phyloP scores from a whole-genome alignment of 768 basidiomycete genomes.

The Mycena alexandri region DNA sequence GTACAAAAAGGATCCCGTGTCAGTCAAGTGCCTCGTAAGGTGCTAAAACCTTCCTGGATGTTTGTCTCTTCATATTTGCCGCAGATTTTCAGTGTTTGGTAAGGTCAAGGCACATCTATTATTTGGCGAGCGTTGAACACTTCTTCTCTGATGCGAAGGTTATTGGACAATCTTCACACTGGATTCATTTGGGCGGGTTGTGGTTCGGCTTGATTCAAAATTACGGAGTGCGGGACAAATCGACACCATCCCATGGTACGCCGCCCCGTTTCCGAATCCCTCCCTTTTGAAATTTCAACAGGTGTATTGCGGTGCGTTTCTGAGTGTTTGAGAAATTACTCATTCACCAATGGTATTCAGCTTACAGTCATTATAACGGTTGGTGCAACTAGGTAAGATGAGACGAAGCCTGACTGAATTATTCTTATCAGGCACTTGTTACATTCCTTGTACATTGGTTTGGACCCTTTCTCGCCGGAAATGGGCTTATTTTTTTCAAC shows the following conservation, averaged over 20 bases:
- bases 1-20: slow-evolving; percentile 21
- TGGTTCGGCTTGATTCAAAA: slow-evolving; percentile 49
- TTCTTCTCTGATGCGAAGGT: slow-evolving; percentile 27
- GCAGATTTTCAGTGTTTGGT: slow-evolving; percentile 25
- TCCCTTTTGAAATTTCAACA: not conserved
- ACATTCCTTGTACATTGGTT: slow-evolving; percentile 60
- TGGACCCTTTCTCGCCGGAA: not conserved
- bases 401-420: not conserved
- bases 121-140: not conserved
- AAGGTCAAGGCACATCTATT: not conserved
- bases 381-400: slow-evolving; percentile 9
- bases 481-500: not conserved
- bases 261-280: not conserved
- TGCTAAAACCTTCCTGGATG: not conserved
- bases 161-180: slow-evolving; percentile 49
- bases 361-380: slow-evolving; percentile 46
- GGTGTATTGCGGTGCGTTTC: slow-evolving; percentile 31
- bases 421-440: slow-evolving; percentile 48
- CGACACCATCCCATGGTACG: slow-evolving; percentile 48
- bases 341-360: slow-evolving; percentile 24
- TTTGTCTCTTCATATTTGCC: not conserved
- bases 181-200: slow-evolving; percentile 47
- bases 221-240: slow-evolving; percentile 42
- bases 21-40: slow-evolving; percentile 20
- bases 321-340: not conserved